Base-by-base conservation (phyloP, 768 basidiomycete genomes). In the Piloderma croceum region DNA sequence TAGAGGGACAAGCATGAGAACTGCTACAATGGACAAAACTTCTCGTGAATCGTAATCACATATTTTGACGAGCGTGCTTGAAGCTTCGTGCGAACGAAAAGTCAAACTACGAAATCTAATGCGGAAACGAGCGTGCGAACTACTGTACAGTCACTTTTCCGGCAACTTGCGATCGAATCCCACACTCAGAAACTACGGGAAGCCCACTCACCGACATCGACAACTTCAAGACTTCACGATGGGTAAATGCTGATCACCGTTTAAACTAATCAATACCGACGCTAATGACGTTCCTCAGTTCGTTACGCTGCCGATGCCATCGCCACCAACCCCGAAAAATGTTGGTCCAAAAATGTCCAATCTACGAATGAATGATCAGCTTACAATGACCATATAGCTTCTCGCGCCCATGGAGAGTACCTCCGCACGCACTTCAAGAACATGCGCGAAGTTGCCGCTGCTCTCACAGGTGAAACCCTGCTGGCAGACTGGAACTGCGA, bases 391-490 rank as follows among this genome's bases (percentile, higher is more conserved):
- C 49, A 36, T 62, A 27, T 63, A 94, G 90, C 88, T 64, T 82
- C 93, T 58, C 85, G 79, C 60, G 86, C 93, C 44, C 86, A 87
- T 58, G 92, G 92, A 57, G 91, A 94, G 73, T 92, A 97, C 77
- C 81, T 96, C 60, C 89, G 93, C 57, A 98, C 96, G 35, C 94
- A 97, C 74, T 99, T 96, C 83, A 99, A 99, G 85, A 99, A 98
- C 80, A 98, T 96, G 90, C 83, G 90, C 49, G 96, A 99, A 70
- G 96, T 98, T 42, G 93, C 89, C 38, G 94, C 94, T 50, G 91
- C 88, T 51, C 73, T 97, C 49, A 78, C 83, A 50, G 93, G 92
- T 90, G 50, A 57, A n/a, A n/a, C n/a, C n/a, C n/a, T n/a, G n/a
- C n/a, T n/a, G n/a, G n/a, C n/a, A n/a, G n/a, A n/a, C n/a, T n/a